phyloP scores from a whole-genome alignment of 2,329 filamentous ascomycete species.

The Metarhizium guizhouense region DNA sequence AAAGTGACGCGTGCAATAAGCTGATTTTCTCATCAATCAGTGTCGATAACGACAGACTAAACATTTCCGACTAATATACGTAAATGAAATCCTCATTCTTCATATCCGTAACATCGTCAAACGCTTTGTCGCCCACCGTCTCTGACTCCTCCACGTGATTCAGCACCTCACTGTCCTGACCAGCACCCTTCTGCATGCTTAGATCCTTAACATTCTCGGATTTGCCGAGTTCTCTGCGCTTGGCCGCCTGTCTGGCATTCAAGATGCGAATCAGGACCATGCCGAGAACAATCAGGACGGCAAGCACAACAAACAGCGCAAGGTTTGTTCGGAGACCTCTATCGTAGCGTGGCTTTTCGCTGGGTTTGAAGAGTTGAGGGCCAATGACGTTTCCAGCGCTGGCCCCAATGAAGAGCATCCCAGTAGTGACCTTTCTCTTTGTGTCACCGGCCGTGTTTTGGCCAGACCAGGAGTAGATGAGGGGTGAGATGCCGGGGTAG shows the following conservation, averaged over 20 bases:
- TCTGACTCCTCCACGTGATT: constrained; percentile 10
- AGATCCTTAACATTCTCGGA: constrained; percentile 45
- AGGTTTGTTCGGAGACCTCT: constrained; percentile 52
- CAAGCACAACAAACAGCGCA: constrained; percentile 47
- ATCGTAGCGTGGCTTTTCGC: constrained; percentile 48
- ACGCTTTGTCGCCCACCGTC: constrained; percentile 29
- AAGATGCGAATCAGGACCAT: constrained; percentile 34
- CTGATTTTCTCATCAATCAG: not conserved
- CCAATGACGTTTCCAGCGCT: constrained; percentile 58
- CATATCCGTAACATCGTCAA: constrained; percentile 44
- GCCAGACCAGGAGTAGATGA: constrained; percentile 47
- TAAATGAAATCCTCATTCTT: constrained; percentile 56
- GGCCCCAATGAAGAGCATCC: constrained; percentile 50
- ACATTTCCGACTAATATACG: constrained; percentile 25
- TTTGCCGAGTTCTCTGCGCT: constrained; percentile 25
- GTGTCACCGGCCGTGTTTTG: constrained; percentile 58
- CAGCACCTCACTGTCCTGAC: constrained; percentile 15
- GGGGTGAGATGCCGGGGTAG: constrained; percentile 45
- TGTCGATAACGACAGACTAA: not conserved
- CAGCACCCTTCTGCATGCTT: constrained; percentile 30
- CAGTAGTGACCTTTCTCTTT: constrained; percentile 56
- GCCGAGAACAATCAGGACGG: constrained; percentile 31
- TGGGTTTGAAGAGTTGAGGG: constrained; percentile 48
- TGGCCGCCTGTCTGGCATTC: constrained; percentile 37
- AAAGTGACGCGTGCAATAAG: too few species aligned